These are phyloP conservation scores for Phascolomyces articulosus DNA, from an alignment of 371 early-diverging fungal species.

Conservation along the genomic window DNA sequence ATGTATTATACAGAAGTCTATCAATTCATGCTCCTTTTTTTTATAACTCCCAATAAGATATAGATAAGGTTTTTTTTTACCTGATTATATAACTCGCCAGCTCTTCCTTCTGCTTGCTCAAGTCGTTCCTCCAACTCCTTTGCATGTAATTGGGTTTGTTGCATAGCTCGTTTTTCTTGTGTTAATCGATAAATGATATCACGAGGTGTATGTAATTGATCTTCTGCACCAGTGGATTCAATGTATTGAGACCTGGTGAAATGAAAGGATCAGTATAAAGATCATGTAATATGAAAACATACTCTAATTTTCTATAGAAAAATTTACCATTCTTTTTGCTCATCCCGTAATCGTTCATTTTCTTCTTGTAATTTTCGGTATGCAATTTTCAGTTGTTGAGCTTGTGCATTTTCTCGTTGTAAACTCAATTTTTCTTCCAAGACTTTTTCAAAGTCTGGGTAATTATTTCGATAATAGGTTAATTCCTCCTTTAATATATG, in stretches of 20 bases:
- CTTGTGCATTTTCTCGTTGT: conserved; percentile 14
- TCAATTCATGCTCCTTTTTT: no score
- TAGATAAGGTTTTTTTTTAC: background rate
- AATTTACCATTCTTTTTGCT: conserved; percentile 24
- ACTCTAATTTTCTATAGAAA: background rate
- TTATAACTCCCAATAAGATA: no score
- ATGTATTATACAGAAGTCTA: background rate
- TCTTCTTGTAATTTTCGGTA: conserved; percentile 14
- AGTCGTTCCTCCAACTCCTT: background rate
- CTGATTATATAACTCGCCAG: background rate
- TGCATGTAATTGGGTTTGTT: background rate
- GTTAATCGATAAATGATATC: conserved; percentile 13
- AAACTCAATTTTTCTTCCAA: conserved; percentile 18
- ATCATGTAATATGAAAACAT: background rate
- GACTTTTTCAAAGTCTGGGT: conserved; percentile 16
- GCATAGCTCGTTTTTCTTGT: background rate
- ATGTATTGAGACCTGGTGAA: conserved; percentile 15
- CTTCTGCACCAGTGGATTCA: conserved; percentile 5
- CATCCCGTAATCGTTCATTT: conserved; percentile 18
- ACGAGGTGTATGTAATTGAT: conserved; percentile 15
- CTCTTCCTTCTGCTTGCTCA: background rate
- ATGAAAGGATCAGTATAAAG: background rate
- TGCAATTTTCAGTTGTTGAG: background rate
- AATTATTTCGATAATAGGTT: conserved; percentile 15
- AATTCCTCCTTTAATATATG: conserved; percentile 15